These are phyloP conservation scores for Pseudoneurospora amorphoporcata DNA, from an alignment of 495 filamentous ascomycete species.

Conservation along the genomic window DNA sequence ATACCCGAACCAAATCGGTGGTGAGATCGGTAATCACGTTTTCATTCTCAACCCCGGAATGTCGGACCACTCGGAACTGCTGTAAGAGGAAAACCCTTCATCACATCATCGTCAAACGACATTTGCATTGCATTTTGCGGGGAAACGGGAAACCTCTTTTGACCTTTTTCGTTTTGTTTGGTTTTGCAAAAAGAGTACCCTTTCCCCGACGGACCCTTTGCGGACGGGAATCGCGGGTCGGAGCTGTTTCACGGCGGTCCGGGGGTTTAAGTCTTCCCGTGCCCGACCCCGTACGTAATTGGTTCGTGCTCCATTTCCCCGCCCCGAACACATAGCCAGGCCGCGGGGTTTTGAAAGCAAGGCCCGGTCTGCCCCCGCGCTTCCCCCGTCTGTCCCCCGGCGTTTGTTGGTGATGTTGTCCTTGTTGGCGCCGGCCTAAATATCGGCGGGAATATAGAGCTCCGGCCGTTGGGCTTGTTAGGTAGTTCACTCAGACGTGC, in stretches of 20 bases:
- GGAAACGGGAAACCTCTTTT: not conserved
- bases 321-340: not conserved
- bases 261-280: not conserved
- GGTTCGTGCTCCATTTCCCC: not conserved
- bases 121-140: not conserved
- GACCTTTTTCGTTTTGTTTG: not conserved
- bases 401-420: not conserved
- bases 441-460: not conserved
- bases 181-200: not conserved
- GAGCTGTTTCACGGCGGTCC: not conserved
- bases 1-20: not conserved
- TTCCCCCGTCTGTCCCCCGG: not conserved
- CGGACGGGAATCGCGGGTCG: not conserved
- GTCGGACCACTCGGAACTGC: not conserved
- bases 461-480: not conserved
- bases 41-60: not conserved
- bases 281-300: not conserved
- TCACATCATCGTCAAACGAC: not conserved
- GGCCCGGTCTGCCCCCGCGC: not conserved
- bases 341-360: not conserved
- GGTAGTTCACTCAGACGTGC: not conserved
- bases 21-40: not conserved
- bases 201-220: not conserved
- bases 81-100: not conserved
- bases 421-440: not conserved